Evolutionary conservation across 2,329 filamentous ascomycete species (phyloP), one percentile per base, ranked within the genome.

Genomic region (Hypoxylon sp.): DNA sequence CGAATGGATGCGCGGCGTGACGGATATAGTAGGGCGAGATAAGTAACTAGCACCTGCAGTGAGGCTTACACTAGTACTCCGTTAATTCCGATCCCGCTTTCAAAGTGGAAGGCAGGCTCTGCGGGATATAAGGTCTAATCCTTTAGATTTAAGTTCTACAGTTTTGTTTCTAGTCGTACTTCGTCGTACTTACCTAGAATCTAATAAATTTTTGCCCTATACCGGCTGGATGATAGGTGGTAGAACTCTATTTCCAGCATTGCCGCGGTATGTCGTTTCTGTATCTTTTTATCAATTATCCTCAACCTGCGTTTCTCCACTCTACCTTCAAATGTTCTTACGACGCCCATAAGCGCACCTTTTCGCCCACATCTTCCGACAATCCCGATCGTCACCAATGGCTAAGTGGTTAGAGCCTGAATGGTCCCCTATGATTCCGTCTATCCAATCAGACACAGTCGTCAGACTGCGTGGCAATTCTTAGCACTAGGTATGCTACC

Each of bases 401-500:
- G 32, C 53, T 60, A 60, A 55, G 48, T 57, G n/a, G 19, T 21
- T 62, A 56, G 38, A 64, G 56, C 63, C 63, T 68, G 60, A 62
- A 59, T 63, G 63, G 59, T 41, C 53, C 50, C 30, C 55, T 17
- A 63, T 36, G 7, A 38, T n/a, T 32, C 19, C 23, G 25, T 60
- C 38, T 58, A 56, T 36, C 68, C 66, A 71, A 71, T 71, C 53
- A 71, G 17, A 53, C 41, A 48, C 41, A n/a, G 19, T 19, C 10
- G 21, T 49, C 53, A 41, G 14, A 56, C 63, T 43, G 65, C 66
- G 68, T 71, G 68, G 48, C 57, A 60, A 58, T 56, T n/a, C 48
- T 63, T 30, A 61, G 46, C 46, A 56, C 52, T 60, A n/a, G n/a
- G n/a, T n/a, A 13, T 60, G 38, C 59, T 59, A 55, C 51, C 36